Evolutionary conservation across 2,329 filamentous ascomycete genomes (phyloP), one percentile per base, ranked within the genome.

Genomic region (Salinomyces thailandicus): DNA sequence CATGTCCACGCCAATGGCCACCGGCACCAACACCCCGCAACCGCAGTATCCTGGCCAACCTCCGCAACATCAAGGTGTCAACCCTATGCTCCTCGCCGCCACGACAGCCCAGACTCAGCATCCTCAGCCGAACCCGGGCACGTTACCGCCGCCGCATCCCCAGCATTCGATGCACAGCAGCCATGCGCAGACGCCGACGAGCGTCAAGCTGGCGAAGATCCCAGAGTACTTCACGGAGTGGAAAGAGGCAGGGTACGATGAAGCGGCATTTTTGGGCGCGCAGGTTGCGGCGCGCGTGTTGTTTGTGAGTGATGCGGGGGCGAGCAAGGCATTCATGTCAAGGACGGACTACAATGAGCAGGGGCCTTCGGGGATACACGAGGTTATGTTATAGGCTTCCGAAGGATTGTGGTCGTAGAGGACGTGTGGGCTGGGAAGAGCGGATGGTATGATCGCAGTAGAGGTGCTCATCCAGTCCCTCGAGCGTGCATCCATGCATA

Each of bases 191-290:
- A 91, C 85, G 5, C 87, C 87, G 0, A 93, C 81, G 16, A 80
- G 75, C 34, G 87, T 94, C 65, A 89, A 85, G 67, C 68, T 77
- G 18, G 76, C 84, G 18, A 74, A 77, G 47, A 69, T 84, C 48
- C 86, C 87, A 1, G 81, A 84, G 36, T 94, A 95, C 60, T 81
- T 94, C 48, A 75, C 81, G 8, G 87, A 94, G 60, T 95, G 86
- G 85, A 85, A 85, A 55, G 87, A 74, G 18, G 61, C 63, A 2
- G 76, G 76, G 1, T 75, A 72, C 53, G 87, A 95, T 53, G 87
- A 95, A 61, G 77, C 82, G 33, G 76, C 79, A 54, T 94, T 95
- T 62, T 66, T 95, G 5, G 87, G 87, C 8, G 83, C 85, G 2
- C 85, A 93, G 61, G 81, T 94, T 19, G 85, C 83, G 1, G 85